Conservation (phyloP, 2,329 filamentous ascomycete genomes). For the Exophiala oligosperma region DNA sequence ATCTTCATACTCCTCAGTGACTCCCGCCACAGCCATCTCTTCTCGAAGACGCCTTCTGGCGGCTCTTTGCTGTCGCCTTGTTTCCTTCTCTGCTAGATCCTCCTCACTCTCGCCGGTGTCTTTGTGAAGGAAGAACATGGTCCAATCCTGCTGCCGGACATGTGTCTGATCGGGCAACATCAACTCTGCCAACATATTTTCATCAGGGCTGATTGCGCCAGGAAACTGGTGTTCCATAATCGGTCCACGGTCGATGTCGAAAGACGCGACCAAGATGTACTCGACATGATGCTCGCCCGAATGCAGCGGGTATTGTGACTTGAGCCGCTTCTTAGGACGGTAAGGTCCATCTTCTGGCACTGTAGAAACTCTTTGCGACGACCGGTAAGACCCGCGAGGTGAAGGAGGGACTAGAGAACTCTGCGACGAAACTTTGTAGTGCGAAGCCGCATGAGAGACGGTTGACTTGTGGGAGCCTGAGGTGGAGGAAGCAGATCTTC, state of each 20-base stretch:
- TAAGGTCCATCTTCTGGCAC: conserved; percentile 26
- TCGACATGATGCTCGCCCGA: conserved; percentile 91
- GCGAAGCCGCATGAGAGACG: conserved; percentile 24
- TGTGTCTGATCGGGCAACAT: conserved; percentile 98
- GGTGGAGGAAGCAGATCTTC: conserved; percentile 50
- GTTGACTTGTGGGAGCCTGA: conserved; percentile 46
- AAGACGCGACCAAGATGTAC: conserved; percentile 95
- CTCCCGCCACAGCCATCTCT: conserved; percentile 23
- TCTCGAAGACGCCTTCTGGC: conserved; percentile 36
- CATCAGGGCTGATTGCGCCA: conserved; percentile 89
- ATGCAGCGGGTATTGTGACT: conserved; percentile 74
- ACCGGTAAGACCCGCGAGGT: conserved; percentile 47
- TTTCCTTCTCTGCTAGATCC: conserved; percentile 57
- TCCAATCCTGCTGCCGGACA: conserved; percentile 95
- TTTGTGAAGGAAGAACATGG: conserved; percentile 97
- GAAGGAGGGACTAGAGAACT: conserved; percentile 55
- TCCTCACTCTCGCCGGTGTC: conserved; percentile 83
- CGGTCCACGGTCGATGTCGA: conserved; percentile 93
- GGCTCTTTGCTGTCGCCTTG: conserved; percentile 42
- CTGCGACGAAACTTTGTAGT: conserved; percentile 56
- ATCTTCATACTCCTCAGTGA: conserved; percentile 38
- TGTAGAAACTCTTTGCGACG: conserved; percentile 39
- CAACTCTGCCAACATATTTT: conserved; percentile 96
- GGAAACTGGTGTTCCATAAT: conserved; percentile 99
- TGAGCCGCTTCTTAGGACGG: conserved; percentile 53